A percentile compares a stretch with the other conserved stretches of the same genome.
Evolutionary conservation across 2,329 filamentous ascomycete genomes (phyloP).

Genomic region (Cyanodermella asteris): DNA sequence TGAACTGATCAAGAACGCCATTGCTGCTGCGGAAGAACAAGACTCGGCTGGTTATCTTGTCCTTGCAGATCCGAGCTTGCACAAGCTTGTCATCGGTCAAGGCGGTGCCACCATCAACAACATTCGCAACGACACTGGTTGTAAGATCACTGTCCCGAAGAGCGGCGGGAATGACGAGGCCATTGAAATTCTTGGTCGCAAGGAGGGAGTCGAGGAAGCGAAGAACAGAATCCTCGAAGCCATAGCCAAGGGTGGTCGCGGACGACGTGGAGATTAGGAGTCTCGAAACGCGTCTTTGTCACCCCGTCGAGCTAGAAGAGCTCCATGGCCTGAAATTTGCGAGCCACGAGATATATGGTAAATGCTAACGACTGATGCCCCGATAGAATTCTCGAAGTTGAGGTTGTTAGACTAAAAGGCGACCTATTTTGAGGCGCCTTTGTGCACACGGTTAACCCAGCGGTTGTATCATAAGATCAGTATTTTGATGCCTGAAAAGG

Average conservation of each 20-base stretch:
- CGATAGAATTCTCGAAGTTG: too few species aligned
- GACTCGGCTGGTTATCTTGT: constrained; percentile 68
- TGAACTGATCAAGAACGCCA: constrained; percentile 46
- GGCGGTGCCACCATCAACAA: constrained; percentile 79
- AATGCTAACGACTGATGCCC: too few species aligned
- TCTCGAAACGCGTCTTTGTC: too few species aligned
- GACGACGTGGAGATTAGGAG: constrained; percentile 3
- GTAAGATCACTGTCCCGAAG: constrained; percentile 80
- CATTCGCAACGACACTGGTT: constrained; percentile 79
- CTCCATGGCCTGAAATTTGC: too few species aligned
- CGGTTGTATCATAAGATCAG: too few species aligned
- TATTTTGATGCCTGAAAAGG: too few species aligned
- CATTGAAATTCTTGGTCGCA: constrained; percentile 68
- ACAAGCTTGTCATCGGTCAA: constrained; percentile 74
- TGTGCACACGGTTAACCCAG: too few species aligned
- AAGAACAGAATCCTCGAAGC: constrained; percentile 74
- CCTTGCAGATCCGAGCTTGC: constrained; percentile 70
- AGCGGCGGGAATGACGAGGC: constrained; percentile 55
- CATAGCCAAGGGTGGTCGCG: constrained; percentile 36
- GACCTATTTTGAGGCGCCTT: too few species aligned
- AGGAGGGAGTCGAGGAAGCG: constrained; percentile 65
- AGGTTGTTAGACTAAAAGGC: too few species aligned
- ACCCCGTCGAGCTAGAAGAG: too few species aligned
- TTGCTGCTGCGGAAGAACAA: constrained; percentile 48
- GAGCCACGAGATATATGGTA: too few species aligned